Evolutionary conservation across 1,284 basidiomycete species (phyloP), one percentile per base, ranked within the genome.

Genomic region (Marasmius oreades): DNA sequence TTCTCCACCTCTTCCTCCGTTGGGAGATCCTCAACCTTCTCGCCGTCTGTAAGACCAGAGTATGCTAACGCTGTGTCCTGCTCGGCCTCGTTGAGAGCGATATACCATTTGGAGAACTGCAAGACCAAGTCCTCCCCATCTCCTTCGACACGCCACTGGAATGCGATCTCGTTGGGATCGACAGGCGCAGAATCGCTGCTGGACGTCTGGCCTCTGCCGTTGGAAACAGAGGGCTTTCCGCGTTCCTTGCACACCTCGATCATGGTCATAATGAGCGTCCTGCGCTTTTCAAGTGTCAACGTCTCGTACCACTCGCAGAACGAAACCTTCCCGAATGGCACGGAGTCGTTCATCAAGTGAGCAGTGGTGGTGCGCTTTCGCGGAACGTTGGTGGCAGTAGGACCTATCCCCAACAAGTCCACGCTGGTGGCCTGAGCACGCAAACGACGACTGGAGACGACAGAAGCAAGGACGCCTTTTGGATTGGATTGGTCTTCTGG

Each of bases 231-330:
- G n/a, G n/a, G n/a, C 16, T 26, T 26, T 18, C 28, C 10, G 28
- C 47, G 47, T 31, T 50, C 47, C 26, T 50, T 50, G 26, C 24
- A 33, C 14, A 50, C 47, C n/a, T 33, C 28, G 23, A 50, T 50
- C 47, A 50, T 50, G 31, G 47, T 33, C 10, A 50, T 16, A 24
- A 50, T 50, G 12, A 50, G 31, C 3, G 47, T 26, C 28, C 28
- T 50, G 10, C 47, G 47, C 28, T 50, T 50, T 14, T 50, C 47
- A 2, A 33, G 26, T 12, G 47, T 50, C 1, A 50, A 14, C 12
- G 47, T 50, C 14, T 50, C 28, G 47, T 50, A 50, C 47, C 47
- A 50, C 47, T 50, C 24, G 47, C 28, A 31, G 16, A 50, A 50
- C 12, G 47, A 31, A 14, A 14, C n/a, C 12, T 28, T 18, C 12